Evolutionary conservation across 441 rosid species (phyloP).

Genomic region (Populus trichocarpa): DNA sequence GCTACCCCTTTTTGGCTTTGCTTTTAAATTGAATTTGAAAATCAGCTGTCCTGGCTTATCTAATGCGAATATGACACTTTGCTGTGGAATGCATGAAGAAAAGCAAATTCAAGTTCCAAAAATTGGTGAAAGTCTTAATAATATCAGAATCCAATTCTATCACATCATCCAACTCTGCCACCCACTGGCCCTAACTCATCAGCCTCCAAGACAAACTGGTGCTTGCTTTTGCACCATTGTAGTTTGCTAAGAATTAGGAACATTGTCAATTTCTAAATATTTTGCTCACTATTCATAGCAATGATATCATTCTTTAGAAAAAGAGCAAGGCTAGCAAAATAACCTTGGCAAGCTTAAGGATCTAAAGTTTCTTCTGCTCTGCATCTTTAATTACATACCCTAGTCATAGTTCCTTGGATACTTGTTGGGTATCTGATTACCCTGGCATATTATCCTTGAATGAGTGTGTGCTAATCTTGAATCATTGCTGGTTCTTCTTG

Average conservation of each 20-base stretch:
- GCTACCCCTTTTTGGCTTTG: background rate
- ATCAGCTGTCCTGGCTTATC: background rate
- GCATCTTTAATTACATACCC: background rate
- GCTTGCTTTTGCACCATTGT: background rate
- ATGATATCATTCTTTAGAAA: background rate
- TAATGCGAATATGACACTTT: background rate
- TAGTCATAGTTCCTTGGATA: background rate
- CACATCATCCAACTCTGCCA: background rate
- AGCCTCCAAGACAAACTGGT: background rate
- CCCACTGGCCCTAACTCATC: background rate
- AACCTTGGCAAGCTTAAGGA: background rate
- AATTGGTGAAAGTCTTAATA: background rate
- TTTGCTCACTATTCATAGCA: background rate
- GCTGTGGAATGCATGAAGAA: background rate
- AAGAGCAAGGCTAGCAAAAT: background rate
- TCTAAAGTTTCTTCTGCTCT: background rate
- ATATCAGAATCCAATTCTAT: background rate
- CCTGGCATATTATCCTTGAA: background rate
- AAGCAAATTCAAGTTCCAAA: background rate
- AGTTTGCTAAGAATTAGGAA: background rate
- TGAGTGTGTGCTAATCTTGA: background rate
- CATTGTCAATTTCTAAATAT: too few relatives aligned
- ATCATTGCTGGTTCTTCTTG: background rate
- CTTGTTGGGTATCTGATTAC: background rate
- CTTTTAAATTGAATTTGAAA: background rate